Base-by-base conservation (phyloP, 306 rosid species). In the Crotalaria pallida region DNA sequence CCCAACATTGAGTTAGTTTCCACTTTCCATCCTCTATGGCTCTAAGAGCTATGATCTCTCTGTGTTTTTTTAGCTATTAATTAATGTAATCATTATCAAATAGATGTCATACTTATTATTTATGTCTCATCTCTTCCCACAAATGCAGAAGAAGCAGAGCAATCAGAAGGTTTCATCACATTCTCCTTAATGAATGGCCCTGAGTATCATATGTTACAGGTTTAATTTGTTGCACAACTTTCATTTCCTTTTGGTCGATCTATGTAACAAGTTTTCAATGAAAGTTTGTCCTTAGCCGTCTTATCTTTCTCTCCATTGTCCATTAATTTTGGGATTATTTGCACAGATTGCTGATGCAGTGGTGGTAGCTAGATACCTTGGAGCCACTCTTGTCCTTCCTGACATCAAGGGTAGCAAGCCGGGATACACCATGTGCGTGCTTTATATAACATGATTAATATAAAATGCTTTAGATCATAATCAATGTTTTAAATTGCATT, bases 361-460 rank as follows among this genome's bases (percentile, higher is more conserved):
- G 36, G 79, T 75, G 38, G 79, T 78, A 11, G 83, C 86, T 13
- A 75, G 61, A 75, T 47, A 51, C 71, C 62, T 82, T 6, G 83
- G 76, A 59, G 86, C 86, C 21, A 78, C 81, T 51, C 86, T 82
- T 9, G 79, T 82, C 21, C 69, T 79, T 79, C 86, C 83, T 59
- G 73, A 78, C 47, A 82, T 82, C 81, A 78, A 24, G 43, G 53
- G 29, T 18, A 63, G 29, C 59, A 70, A 70, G 18, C 71, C 66
- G 3, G 81, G 78, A 70, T n/a, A 79, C 18, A 82, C 22, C 53
- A 78, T 65, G 86, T 82, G 11, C 1, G 77, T 71, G 13, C 10
- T 72, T 63, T 29, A 29, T 29, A 3, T n/a, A n/a, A n/a, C 7
- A 29, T 7, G 34, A 2, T 26, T 4, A 26, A 4, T 26, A 2